These are phyloP conservation scores for Alternaria postmessia DNA, from an alignment of 2,329 filamentous ascomycete species.

Conservation along the genomic window DNA sequence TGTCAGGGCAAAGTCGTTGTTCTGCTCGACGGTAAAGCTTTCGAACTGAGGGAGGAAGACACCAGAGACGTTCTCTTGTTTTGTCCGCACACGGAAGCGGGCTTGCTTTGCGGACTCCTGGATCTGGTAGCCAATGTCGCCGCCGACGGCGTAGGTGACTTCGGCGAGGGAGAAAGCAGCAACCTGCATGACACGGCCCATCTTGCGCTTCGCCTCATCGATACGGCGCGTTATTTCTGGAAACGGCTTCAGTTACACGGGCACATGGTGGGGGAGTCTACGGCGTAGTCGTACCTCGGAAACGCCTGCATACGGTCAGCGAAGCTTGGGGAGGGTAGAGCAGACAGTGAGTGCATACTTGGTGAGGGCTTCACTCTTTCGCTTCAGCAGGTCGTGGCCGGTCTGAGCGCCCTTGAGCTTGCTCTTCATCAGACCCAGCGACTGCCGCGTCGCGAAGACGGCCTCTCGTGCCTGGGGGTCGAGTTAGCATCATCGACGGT, in stretches of 20 bases:
- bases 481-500: slow-evolving; percentile 28
- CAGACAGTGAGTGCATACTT: slow-evolving; percentile 68
- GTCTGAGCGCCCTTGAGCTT: slow-evolving; percentile 85
- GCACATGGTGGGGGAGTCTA: slow-evolving; percentile 6
- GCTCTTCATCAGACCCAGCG: slow-evolving; percentile 93
- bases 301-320: slow-evolving; percentile 67
- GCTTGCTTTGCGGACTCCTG: slow-evolving; percentile 95
- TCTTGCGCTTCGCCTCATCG: slow-evolving; percentile 98
- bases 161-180: slow-evolving; percentile 97
- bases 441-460: slow-evolving; percentile 98
- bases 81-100: slow-evolving; percentile 89
- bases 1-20: slow-evolving; percentile 95
- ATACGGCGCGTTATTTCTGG: slow-evolving; percentile 92
- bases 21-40: slow-evolving; percentile 85
- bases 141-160: slow-evolving; percentile 95
- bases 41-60: slow-evolving; percentile 94
- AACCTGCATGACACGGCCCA: slow-evolving; percentile 99
- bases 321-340: slow-evolving; percentile 11
- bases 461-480: slow-evolving; percentile 81
- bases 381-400: slow-evolving; percentile 92
- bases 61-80: slow-evolving; percentile 98
- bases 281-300: slow-evolving; percentile 72
- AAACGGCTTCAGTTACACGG: slow-evolving; percentile 35
- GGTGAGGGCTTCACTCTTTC: slow-evolving; percentile 97
- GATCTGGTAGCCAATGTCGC: slow-evolving; percentile 93